Base-by-base conservation (phyloP, 352 stramenopile species). In the Pythium folliculosum region DNA sequence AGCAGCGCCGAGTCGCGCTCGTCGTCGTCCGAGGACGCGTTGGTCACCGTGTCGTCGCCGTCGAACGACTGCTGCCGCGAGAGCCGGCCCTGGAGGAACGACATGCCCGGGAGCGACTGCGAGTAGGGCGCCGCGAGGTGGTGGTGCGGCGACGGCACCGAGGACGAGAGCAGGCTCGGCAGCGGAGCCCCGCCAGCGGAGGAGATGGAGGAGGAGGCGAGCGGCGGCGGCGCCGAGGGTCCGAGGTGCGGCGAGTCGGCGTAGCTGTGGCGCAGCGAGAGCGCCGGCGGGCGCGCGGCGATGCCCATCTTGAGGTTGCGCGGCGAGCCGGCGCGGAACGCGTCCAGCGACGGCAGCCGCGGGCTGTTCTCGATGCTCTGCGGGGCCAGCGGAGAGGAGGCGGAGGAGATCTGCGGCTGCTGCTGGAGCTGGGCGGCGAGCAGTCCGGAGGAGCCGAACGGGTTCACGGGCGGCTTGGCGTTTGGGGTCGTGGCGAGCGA, bases 21-120 rank as follows among this genome's bases (percentile, higher is more conserved):
- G 38, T 91, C 80, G n/a, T 90, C 81, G 59, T 91, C 82, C 27
- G 89, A 83, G 10, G 81, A 90, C n/a, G 77, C 86, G 51, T 89
- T 79, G 14, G 77, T 86, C 54, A 87, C 67, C 63, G 76, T 83
- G 37, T 91, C 82, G 22, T 74, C 61, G 51, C 73, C 75, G 67
- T 91, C 82, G 45, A 91, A 90, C 61, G 84, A 93, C 72, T 78
- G 78, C 25, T 84, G 79, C 67, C 76, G 19, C 30, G 51, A 40
- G 56, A 68, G 17, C 65, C 80, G 80, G 47, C 86, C 77, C 32
- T 89, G 78, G 37, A 91, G 55, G 63, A 78, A 91, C n/a, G 78
- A 85, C 16, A 86, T 68, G 13, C 82, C 74, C 0, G 84, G 84
- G 1, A 93, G 77, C 49, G 82, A 91, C 64, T 92, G 84, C 48